Base-by-base conservation (phyloP, 2,329 filamentous ascomycete species). In the Pseudocercospora ulei region DNA sequence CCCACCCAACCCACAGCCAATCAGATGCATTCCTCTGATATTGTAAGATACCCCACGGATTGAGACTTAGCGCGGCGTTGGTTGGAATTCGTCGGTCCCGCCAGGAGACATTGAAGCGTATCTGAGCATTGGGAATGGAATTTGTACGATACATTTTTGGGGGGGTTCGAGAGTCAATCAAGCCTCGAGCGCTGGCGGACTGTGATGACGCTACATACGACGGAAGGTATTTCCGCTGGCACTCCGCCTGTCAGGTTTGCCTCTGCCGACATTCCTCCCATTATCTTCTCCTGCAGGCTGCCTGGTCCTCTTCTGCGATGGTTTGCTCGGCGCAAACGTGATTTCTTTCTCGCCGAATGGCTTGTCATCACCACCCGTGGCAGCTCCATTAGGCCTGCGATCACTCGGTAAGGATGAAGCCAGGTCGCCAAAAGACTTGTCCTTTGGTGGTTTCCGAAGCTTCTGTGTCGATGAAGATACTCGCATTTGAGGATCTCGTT, bases 221-320 rank as follows among this genome's bases (percentile, higher is more conserved):
- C 80, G 73, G 60, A 86, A 82, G 25, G 77, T 77, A 62, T 88
- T 87, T 36, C 71, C 72, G 62, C 80, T 85, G 35, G 82, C 82
- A 61, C 80, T 86, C 53, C 82, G 68, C 53, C 82, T 73, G 17
- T 67, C 65, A n/a, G n/a, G n/a, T 41, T 67, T 65, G 33, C 47
- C 52, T 28, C 56, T 48, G 16, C 43, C 39, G 7, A 49, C 25
- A 31, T 48, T 53, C 24, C 53, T 50, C 18, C 58, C 58, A 18
- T 56, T 52, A 4, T 52, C 56, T 16, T 58, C 57, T 7, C 42
- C 19, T 20, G 41, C 37, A 16, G 46, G 31, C 35, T 41, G 45
- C 47, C 53, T 39, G 41, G 37, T 30, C 38, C 42, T 39, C 41
- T 56, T 62, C 54, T 60, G 62, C 53, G 69, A 36, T 4, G 46